Evolutionary conservation across 768 basidiomycete species (phyloP), one percentile per base, ranked within the genome.

Genomic region (Mycena rebaudengoi): DNA sequence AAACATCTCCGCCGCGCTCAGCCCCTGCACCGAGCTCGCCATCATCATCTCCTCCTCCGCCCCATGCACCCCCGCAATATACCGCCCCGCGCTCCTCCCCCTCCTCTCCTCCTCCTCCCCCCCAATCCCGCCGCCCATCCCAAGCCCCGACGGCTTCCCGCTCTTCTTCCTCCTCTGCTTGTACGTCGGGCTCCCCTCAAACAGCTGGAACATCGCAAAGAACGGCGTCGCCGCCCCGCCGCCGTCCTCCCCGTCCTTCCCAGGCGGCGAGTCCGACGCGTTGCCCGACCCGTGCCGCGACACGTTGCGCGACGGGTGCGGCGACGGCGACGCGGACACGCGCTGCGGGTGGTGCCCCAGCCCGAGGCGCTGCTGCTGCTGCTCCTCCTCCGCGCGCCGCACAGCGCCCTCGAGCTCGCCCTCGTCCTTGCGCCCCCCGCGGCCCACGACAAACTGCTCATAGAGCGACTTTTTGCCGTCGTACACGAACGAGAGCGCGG

Each of bases 81-180:
- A 67, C 33, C 64, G 25, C 33, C 66, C 62, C 39, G 28, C 18
- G 48, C 55, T 67, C 28, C 65, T 60, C 49, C 57, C 71, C 61
- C 62, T 63, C 65, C 69, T 56, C 62, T 79, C 77, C 68, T 73
- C 67, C 56, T 80, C 75, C 71, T 75, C 76, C 61, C 69, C 78
- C 49, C 44, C 74, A 75, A 30, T 73, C 76, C 48, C 73, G 71
- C 48, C 66, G 70, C 32, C 29, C 52, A 67, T 64, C 44, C 74
- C 72, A 33, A 66, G 50, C 62, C 66, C 5, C 72, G 70, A 59
- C 65, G 68, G 20, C 60, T 85, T 86, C 30, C 78, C 74, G 32
- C 83, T 82, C 74, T 92, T 94, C 82, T 94, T 94, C 67, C 91
- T 85, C 26, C 96, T 85, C 71, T 92, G 91, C 78, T 98, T 98